These are phyloP conservation scores for Trichoderma brevicompactum DNA, from an alignment of 2,329 filamentous ascomycete genomes.

Conservation along the genomic window DNA sequence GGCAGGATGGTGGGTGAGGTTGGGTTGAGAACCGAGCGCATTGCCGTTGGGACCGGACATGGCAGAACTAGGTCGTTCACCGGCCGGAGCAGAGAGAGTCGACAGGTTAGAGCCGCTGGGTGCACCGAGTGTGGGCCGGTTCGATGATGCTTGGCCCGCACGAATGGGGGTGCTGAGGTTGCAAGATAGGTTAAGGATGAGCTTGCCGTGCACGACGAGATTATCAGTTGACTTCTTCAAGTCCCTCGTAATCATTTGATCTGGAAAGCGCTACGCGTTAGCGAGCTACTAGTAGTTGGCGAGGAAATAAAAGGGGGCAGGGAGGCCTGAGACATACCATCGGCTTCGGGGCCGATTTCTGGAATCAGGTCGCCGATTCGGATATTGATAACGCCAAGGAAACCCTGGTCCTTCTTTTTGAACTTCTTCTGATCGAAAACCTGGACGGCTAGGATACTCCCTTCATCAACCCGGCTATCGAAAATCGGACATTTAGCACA, in stretches of 20 bases:
- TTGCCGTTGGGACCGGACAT: conserved; percentile 56
- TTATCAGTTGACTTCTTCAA: conserved; percentile 98
- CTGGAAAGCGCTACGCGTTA: conserved; percentile 49
- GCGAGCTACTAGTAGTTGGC: conserved; percentile 17
- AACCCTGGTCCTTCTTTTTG: conserved; percentile 99
- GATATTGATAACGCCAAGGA: conserved; percentile 96
- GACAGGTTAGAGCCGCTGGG: conserved; percentile 52
- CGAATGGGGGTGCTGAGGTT: conserved; percentile 76
- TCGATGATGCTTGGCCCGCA: conserved; percentile 50
- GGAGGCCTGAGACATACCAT: conserved; percentile 66
- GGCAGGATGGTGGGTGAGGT: conserved; percentile 52
- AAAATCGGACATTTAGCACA: conserved; percentile 19
- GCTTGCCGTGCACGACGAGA: conserved; percentile 94
- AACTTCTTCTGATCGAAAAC: conserved; percentile 99
- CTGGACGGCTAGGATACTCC: conserved; percentile 95
- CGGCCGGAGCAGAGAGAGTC: conserved; percentile 48
- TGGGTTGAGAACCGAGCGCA: conserved; percentile 46
- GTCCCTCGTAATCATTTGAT: conserved; percentile 98
- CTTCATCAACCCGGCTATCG: conserved; percentile 82
- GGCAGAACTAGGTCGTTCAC: conserved; percentile 57
- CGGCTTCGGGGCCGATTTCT: conserved; percentile 83
- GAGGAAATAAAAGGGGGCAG: conserved; percentile 2
- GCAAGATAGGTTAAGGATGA: conserved; percentile 95
- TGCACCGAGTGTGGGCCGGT: conserved; percentile 51
- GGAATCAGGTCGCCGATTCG: conserved; percentile 87